Conservation (phyloP, 2,329 filamentous ascomycete species). For the Trichoderma sp. region DNA sequence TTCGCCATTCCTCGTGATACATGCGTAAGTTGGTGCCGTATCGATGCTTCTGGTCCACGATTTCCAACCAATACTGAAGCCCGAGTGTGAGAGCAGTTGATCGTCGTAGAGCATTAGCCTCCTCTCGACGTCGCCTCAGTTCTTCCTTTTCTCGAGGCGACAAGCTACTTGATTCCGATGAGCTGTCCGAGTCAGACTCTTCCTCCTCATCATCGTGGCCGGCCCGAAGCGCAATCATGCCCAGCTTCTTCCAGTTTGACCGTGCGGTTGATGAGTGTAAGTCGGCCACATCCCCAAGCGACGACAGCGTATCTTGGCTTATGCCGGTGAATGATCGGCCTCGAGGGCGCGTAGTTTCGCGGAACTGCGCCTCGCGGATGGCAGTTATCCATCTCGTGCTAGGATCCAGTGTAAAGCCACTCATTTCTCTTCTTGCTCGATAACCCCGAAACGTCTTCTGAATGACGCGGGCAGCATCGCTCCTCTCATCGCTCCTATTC, state of each 20-base stretch:
- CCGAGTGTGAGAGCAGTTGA: conserved; percentile 77
- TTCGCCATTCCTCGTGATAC: conserved; percentile 85
- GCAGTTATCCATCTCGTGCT: conserved; percentile 70
- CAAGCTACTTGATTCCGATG: conserved; percentile 30
- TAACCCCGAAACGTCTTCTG: conserved; percentile 78
- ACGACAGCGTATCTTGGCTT: conserved; percentile 13
- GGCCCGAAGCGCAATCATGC: conserved; percentile 68
- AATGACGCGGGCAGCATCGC: conserved; percentile 55
- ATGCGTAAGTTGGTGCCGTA: conserved; percentile 79
- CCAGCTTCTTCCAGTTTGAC: conserved; percentile 73
- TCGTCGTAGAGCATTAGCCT: conserved; percentile 56
- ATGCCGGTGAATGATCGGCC: conserved; percentile 29
- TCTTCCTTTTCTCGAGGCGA: conserved; percentile 42
- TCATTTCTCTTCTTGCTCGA: conserved; percentile 66
- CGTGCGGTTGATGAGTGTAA: conserved; percentile 45
- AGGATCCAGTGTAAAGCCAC: conserved; percentile 67
- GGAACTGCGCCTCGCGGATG: conserved; percentile 55
- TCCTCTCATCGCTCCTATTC: conserved; percentile 25
- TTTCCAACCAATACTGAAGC: conserved; percentile 78
- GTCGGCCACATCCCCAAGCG: conserved; percentile 23
- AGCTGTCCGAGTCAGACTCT: conserved; percentile 41
- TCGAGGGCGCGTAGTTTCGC: conserved; percentile 48
- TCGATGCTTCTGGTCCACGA: conserved; percentile 83
- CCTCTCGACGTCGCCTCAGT: conserved; percentile 41
- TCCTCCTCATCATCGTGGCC: conserved; percentile 61